These are phyloP conservation scores for Sphagnum fallax DNA, from an alignment of 228 moss, liverwort and hornwort genomes.

Conservation along the genomic window DNA sequence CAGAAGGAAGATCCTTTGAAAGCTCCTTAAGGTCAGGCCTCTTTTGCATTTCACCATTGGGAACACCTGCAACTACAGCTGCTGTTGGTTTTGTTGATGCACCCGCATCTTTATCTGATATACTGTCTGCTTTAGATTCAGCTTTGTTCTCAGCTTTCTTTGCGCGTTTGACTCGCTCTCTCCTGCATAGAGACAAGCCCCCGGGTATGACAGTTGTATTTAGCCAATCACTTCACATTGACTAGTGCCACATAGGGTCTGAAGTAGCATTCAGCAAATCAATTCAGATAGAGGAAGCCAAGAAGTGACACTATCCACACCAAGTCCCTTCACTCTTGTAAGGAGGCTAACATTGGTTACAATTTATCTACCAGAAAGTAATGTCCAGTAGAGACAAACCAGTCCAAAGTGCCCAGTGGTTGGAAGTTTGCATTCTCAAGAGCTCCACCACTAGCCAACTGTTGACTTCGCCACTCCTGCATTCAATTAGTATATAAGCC, in stretches of 20 bases:
- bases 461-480: constrained; percentile 56
- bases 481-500: not conserved
- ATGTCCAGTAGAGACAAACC: constrained; percentile 25
- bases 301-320: not conserved
- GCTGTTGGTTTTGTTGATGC: constrained; percentile 21
- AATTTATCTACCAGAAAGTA: not conserved
- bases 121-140: constrained; percentile 26
- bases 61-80: constrained; percentile 13
- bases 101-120: constrained; percentile 7
- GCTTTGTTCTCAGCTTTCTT: constrained; percentile 13
- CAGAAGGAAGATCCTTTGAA: constrained; percentile 36
- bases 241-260: not conserved
- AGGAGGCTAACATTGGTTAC: not conserved
- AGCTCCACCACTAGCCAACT: constrained; percentile 65
- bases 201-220: not conserved
- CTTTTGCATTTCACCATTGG: constrained; percentile 29
- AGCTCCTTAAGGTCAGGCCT: constrained; percentile 52
- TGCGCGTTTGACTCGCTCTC: constrained; percentile 59
- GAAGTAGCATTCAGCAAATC: not conserved
- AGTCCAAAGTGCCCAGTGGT: constrained; percentile 62
- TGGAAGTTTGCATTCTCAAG: constrained; percentile 70
- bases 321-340: not conserved
- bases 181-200: constrained; percentile 19
- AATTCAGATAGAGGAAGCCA: not conserved
- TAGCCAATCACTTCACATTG: not conserved